Evolutionary conservation across 768 basidiomycete species (phyloP).

Genomic region (Leccinum arenicola): DNA sequence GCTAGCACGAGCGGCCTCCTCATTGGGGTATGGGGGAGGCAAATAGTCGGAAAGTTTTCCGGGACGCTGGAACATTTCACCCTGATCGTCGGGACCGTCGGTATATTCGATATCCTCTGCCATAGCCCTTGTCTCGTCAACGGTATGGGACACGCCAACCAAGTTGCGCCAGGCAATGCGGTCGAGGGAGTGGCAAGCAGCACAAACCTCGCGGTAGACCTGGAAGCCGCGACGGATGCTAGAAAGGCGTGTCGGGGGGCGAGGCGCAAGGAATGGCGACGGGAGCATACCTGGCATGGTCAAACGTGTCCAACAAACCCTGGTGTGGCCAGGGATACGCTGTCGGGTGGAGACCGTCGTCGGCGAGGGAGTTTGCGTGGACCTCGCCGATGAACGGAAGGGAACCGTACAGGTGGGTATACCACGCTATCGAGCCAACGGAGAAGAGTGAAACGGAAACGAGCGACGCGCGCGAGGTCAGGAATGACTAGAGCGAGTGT

Average conservation of each 20-base stretch:
- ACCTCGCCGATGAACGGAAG: conserved; percentile 90
- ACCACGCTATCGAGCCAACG: conserved; percentile 92
- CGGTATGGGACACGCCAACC: conserved; percentile 96
- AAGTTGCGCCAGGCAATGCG: conserved; percentile 99
- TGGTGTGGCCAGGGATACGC: conserved; percentile 90
- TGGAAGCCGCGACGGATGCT: conserved; percentile 95
- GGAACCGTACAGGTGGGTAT: conserved; percentile 89
- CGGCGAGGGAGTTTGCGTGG: conserved; percentile 87
- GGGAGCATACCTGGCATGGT: conserved; percentile 84
- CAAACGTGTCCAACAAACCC: conserved; percentile 86
- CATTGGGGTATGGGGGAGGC: conserved; percentile 93
- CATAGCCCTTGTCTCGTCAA: conserved; percentile 82
- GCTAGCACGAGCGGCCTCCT: conserved; percentile 91
- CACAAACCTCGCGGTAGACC: conserved; percentile 99
- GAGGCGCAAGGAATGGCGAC: conserved; percentile 11
- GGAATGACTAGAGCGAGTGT: conserved; percentile 45
- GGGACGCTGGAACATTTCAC: conserved; percentile 98
- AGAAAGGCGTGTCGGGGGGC: conserved; percentile 10
- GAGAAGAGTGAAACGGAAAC: conserved; percentile 74
- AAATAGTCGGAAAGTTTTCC: conserved; percentile 98
- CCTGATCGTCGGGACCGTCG: conserved; percentile 86
- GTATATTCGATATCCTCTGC: conserved; percentile 97
- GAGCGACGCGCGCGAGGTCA: conserved; percentile 71
- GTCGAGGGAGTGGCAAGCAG: conserved; percentile 98
- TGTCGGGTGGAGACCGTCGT: conserved; percentile 91